phyloP scores from a whole-genome alignment of 2,329 filamentous ascomycete species.

The Monosporascus sp. region DNA sequence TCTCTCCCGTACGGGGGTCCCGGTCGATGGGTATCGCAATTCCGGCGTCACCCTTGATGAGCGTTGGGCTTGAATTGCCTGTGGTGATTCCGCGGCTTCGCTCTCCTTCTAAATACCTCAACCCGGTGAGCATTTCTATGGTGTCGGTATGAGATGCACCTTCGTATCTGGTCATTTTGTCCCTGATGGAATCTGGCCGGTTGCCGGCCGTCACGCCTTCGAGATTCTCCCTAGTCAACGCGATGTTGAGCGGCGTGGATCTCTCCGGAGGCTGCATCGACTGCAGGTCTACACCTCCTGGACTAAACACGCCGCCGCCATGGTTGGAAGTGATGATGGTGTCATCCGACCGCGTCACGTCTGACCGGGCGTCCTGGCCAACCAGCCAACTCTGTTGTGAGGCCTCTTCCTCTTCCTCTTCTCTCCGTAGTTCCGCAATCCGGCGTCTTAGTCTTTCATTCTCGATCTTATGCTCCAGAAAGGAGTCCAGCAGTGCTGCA shows the following conservation, averaged over 20 bases:
- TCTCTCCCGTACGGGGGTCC: slow-evolving; percentile 65
- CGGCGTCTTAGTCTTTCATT: slow-evolving; percentile 82
- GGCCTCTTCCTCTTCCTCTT: slow-evolving; percentile 78
- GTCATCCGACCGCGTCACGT: slow-evolving; percentile 46
- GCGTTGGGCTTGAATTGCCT: slow-evolving; percentile 71
- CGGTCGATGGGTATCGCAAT: slow-evolving; percentile 80
- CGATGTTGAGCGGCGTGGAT: slow-evolving; percentile 56
- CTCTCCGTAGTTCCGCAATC: slow-evolving; percentile 77
- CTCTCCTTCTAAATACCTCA: slow-evolving; percentile 85
- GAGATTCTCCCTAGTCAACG: slow-evolving; percentile 74
- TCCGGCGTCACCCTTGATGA: slow-evolving; percentile 81
- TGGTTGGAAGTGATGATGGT: slow-evolving; percentile 32
- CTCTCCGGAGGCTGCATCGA: slow-evolving; percentile 64
- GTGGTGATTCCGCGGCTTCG: slow-evolving; percentile 83
- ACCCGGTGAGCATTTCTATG: slow-evolving; percentile 88
- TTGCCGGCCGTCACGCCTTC: slow-evolving; percentile 64
- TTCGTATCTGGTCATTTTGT: slow-evolving; percentile 82
- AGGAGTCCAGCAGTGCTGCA: slow-evolving; percentile 79
- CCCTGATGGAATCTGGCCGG: slow-evolving; percentile 69
- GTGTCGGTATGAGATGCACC: slow-evolving; percentile 73
- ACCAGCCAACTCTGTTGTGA: slow-evolving; percentile 57
- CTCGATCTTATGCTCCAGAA: slow-evolving; percentile 94
- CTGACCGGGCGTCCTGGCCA: slow-evolving; percentile 52
- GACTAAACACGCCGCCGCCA: slow-evolving; percentile 25
- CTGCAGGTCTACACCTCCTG: slow-evolving; percentile 35